A percentile compares a stretch with the other conserved stretches of the same genome.
Conservation (phyloP, 805 yeast genomes). For the Limtongia smithiae region DNA sequence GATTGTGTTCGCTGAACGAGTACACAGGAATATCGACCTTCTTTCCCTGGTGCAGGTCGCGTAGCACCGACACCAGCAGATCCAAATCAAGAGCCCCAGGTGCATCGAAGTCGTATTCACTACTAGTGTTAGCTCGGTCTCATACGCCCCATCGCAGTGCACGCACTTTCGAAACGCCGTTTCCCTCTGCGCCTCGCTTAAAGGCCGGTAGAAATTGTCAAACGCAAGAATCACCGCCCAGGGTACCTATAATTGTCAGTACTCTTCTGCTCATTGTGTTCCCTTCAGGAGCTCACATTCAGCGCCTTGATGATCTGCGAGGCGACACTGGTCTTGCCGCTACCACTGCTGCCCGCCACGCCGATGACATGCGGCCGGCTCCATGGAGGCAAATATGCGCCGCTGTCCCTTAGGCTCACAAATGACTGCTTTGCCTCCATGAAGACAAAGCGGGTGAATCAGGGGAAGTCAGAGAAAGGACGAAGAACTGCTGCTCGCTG, state of each 20-base stretch:
- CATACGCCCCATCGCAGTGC: too few relatives aligned
- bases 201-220: slow-evolving; percentile 86
- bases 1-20: slow-evolving; percentile 58
- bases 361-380: slow-evolving; percentile 80
- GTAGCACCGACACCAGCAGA: slow-evolving; percentile 58
- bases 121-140: too few relatives aligned
- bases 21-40: slow-evolving; percentile 64
- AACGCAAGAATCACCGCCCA: slow-evolving; percentile 89
- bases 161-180: slow-evolving; percentile 52
- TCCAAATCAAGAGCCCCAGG: slow-evolving; percentile 86
- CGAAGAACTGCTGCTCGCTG: too few relatives aligned
- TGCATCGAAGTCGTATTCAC: slow-evolving; percentile 79
- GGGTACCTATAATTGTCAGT: slow-evolving; percentile 58
- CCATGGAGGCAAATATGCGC: slow-evolving; percentile 75
- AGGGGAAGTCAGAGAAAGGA: too few relatives aligned
- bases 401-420: too few relatives aligned
- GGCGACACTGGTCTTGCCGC: slow-evolving; percentile 93
- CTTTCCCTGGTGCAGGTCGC: slow-evolving; percentile 64
- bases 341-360: slow-evolving; percentile 82
- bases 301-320: slow-evolving; percentile 70
- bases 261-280: not conserved
- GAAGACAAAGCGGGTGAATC: too few relatives aligned
- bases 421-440: too few relatives aligned
- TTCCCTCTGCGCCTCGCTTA: slow-evolving; percentile 56
- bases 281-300: slow-evolving; percentile 32